Evolutionary conservation across 495 filamentous ascomycete species (phyloP).

Genomic region (Tuber aestivum): DNA sequence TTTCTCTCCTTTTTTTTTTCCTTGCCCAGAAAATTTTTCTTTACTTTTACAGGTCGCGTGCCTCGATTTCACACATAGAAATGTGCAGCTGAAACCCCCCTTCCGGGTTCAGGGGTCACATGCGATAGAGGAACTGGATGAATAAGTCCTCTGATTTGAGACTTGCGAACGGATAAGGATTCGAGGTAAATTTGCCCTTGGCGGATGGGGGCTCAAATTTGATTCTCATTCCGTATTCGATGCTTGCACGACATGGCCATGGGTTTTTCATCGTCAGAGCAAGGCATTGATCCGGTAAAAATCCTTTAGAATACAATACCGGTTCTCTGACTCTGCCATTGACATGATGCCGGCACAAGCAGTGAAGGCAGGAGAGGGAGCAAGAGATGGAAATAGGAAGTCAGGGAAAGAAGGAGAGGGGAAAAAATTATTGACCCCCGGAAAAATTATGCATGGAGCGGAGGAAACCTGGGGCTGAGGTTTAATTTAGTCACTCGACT

Average conservation of each 20-base stretch:
- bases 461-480: constrained; percentile 20
- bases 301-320: background rate
- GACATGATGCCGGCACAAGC: background rate
- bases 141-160: constrained; percentile 28
- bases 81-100: constrained; percentile 31
- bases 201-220: constrained; percentile 19
- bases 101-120: constrained; percentile 27
- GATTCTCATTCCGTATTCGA: constrained; percentile 21
- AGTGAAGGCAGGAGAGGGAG: background rate
- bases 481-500: constrained; percentile 9
- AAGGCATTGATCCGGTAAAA: background rate
- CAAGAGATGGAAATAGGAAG: background rate
- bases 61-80: constrained; percentile 31
- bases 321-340: background rate
- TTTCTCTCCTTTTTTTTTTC: background rate
- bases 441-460: constrained; percentile 22
- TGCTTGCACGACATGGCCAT: constrained; percentile 15
- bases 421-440: background rate
- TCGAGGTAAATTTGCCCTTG: constrained; percentile 18
- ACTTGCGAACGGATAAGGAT: constrained; percentile 15
- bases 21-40: background rate
- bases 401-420: background rate
- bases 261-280: background rate
- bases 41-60: constrained; percentile 16
- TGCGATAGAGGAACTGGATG: constrained; percentile 20